Evolutionary conservation across 306 rosid species (phyloP), one percentile per base, ranked within the genome.

Genomic region (Delonix regia): DNA sequence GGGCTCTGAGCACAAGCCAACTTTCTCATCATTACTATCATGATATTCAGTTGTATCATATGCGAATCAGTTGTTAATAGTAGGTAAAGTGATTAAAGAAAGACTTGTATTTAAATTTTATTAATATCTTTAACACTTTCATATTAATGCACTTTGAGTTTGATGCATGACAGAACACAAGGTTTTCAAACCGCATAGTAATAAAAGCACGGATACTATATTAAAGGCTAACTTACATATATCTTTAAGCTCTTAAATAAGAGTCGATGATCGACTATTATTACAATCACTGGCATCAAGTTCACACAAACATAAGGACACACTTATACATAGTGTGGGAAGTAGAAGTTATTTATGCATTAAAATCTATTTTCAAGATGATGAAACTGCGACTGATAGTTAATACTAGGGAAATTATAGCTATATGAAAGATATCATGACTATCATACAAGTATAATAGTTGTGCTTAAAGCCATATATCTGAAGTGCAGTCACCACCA

Each of bases 401-500:
- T 11, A 9, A 59, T 9, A 24, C 14, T 4, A 56, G 34, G 22
- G 63, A 56, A 19, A 48, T 67, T 45, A 28, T 66, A 75, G 24
- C 42, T 15, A 38, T 0, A 71, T 6, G 36, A 71, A 15, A 77
- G 49, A n/a, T 30, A 28, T 7, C 6, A 36, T 27, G 13, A 53
- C 24, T 70, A 71, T 68, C 51, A 16, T 25, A 45, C 41, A 44
- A 66, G 1, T n/a, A n/a, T n/a, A n/a, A 74, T 9, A 24, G 19
- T 0, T 63, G 0, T 49, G 74, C 71, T 74, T 79, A 94, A 81
- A 90, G 53, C 99, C 99, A 94, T 30, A 90, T 94, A 77, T 92
- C 97, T 2, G 94, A 94, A 74, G 99, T 94, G 91, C 98, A 95
- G 76, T 95, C 99, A 21, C 99, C 98, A 74, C 99, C 99, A 39